phyloP scores from a whole-genome alignment of 495 filamentous ascomycete genomes.

The Echria macrotheca region DNA sequence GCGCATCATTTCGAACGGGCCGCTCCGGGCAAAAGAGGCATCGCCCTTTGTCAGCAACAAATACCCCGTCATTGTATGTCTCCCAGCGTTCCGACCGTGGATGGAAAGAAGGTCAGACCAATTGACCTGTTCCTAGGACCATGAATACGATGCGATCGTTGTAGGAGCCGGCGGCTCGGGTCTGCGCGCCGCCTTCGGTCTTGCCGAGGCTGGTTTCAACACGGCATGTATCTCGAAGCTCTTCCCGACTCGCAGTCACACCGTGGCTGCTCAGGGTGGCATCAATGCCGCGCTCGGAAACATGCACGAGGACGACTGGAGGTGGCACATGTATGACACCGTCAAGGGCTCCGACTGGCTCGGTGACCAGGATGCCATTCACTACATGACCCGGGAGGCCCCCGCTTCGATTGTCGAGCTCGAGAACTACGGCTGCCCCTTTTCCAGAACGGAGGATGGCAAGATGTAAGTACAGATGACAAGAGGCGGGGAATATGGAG shows the following conservation, averaged over 20 bases:
- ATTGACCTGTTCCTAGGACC: conserved; percentile 41
- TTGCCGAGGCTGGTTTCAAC: conserved; percentile 96
- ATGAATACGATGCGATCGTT: conserved; percentile 74
- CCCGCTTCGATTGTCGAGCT: conserved; percentile 88
- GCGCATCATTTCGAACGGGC: conserved; percentile 75
- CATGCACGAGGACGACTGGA: conserved; percentile 86
- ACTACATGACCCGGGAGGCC: conserved; percentile 98
- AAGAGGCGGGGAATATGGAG: too few relatives aligned
- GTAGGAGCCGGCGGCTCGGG: conserved; percentile 92
- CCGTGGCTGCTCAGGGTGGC: conserved; percentile 88
- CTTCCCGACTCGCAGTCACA: conserved; percentile 93
- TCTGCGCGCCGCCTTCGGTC: conserved; percentile 90
- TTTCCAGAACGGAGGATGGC: conserved; percentile 94
- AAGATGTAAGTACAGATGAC: conserved; percentile 74
- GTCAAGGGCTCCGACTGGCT: conserved; percentile 99
- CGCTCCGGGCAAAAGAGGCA: conserved; percentile 87
- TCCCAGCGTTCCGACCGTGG: background rate
- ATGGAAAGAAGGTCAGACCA: conserved; percentile 8
- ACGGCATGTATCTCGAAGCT: conserved; percentile 98
- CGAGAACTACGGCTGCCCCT: conserved; percentile 96
- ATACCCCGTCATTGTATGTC: conserved; percentile 86
- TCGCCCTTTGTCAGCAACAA: conserved; percentile 74
- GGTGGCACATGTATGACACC: conserved; percentile 99
- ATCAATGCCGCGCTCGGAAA: conserved; percentile 97
- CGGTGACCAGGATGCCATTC: conserved; percentile 97